Conservation (phyloP, 2,329 filamentous ascomycete species). For the Ophiostoma perfectum region DNA sequence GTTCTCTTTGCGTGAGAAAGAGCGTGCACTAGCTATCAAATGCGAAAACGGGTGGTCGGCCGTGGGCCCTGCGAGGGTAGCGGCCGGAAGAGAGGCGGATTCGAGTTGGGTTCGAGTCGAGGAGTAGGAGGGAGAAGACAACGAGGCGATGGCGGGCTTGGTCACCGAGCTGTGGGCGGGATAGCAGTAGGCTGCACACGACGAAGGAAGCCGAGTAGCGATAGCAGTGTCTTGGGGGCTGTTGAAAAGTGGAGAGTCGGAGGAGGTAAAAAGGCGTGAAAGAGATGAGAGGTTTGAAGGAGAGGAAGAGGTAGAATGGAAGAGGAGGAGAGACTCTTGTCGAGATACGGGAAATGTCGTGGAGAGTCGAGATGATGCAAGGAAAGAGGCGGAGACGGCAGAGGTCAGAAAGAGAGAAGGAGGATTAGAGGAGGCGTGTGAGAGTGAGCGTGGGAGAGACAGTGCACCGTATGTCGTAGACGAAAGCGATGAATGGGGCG, state of each 20-base stretch:
- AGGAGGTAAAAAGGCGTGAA: neutral
- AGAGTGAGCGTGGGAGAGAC: conserved; percentile 9
- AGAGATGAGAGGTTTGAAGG: neutral
- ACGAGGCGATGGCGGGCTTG: neutral
- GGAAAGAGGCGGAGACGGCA: conserved; percentile 6
- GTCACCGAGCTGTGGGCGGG: conserved; percentile 10
- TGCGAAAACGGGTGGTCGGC: no score
- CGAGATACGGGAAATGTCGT: neutral
- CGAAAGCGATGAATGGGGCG: conserved; percentile 7
- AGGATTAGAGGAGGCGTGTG: neutral
- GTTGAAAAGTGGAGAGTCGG: conserved; percentile 9
- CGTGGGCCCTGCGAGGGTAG: no score
- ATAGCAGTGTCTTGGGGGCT: neutral
- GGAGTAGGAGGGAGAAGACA: neutral
- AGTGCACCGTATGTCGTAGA: neutral
- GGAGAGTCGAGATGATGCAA: neutral
- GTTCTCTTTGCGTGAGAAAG: no score
- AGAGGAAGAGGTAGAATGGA: neutral
- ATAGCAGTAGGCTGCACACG: neutral
- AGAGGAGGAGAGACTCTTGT: neutral
- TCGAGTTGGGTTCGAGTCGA: neutral
- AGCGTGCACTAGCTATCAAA: no score
- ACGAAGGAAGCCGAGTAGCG: neutral
- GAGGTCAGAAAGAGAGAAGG: neutral
- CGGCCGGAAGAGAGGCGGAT: no score